Base-by-base conservation (phyloP, 345 rosid species). In the Laguncularia racemosa region DNA sequence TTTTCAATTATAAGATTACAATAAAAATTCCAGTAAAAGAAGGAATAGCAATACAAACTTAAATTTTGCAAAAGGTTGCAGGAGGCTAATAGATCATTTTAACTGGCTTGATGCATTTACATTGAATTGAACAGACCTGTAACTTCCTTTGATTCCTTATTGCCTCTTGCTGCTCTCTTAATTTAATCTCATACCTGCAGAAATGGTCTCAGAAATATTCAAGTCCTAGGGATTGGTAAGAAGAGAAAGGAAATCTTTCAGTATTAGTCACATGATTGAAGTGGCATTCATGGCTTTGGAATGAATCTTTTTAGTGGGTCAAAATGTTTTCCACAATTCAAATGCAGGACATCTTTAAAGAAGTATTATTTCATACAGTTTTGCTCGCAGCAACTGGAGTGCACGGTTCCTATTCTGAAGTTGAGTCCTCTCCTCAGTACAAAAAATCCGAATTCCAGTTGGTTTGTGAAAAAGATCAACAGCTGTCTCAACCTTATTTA, bases 401-500 rank as follows among this genome's bases (percentile, higher is more conserved):
- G 97, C 97, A 50, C 95, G 95, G 65, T 56, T 66, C 60, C 68
- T 89, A 72, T 89, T 93, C 54, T 73, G 77, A 69, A 85, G 62
- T 71, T 93, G 97, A 62, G 97, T 81, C 74, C 99, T 86, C 69
- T 93, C 96, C 72, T 89, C 99, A 12, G 96, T 86, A 66, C 99
- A 93, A 71, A 93, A 89, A 60, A 93, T 89, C 69, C 97, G 91
- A 53, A 93, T 89, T 63, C 99, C 97, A 1, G 91, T 78, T 63
- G 97, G 97, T 71, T 93, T 93, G 55, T 93, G 91, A 71, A 89
- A 44, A 66, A 93, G 86, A 83, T 93, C 96, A 69, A 86, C 79
- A 28, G 99, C 97, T 48, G 97, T 92, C 82, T 93, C 99, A 56
- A 93, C 99, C 79, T 89, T 89, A 82, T 85, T 93, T 61, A 86